These are phyloP conservation scores for Rosellinia necatrix DNA, from an alignment of 2,329 filamentous ascomycete species.

Conservation along the genomic window DNA sequence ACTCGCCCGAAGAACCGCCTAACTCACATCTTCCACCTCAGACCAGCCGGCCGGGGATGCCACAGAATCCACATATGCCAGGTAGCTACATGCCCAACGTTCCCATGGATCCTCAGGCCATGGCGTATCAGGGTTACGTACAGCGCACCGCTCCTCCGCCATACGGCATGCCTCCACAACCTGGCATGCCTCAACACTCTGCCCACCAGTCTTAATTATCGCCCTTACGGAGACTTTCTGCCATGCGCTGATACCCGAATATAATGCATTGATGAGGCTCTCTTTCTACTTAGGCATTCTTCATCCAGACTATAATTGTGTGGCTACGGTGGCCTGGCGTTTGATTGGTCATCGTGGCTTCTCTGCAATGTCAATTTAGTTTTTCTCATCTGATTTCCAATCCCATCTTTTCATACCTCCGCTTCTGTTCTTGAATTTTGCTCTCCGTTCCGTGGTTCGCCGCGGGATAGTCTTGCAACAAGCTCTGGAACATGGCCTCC, in stretches of 20 bases:
- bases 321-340: constrained; percentile 52
- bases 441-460: constrained; percentile 15
- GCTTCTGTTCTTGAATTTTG: constrained; percentile 22
- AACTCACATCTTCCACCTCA: constrained; percentile 76
- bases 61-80: constrained; percentile 66
- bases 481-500: constrained; percentile 7
- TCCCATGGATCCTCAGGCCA: constrained; percentile 74
- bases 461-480: background rate
- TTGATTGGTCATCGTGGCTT: constrained; percentile 42
- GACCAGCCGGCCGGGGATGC: constrained; percentile 66
- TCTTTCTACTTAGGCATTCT: constrained; percentile 42
- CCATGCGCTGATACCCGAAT: constrained; percentile 59
- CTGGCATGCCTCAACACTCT: constrained; percentile 80
- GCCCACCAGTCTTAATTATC: constrained; percentile 72
- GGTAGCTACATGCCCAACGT: constrained; percentile 67
- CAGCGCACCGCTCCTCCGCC: constrained; percentile 69
- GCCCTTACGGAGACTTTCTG: constrained; percentile 39
- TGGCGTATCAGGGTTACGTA: constrained; percentile 84
- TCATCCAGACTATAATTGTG: constrained; percentile 45
- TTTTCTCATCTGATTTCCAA: constrained; percentile 32
- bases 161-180: constrained; percentile 78
- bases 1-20: constrained; percentile 88
- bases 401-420: constrained; percentile 36
- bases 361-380: constrained; percentile 34
- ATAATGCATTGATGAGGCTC: constrained; percentile 56